A percentile compares a stretch with the other conserved stretches of the same genome.
phyloP scores from a whole-genome alignment of 2,329 filamentous ascomycete genomes.

The Calonectria pauciramosa region DNA sequence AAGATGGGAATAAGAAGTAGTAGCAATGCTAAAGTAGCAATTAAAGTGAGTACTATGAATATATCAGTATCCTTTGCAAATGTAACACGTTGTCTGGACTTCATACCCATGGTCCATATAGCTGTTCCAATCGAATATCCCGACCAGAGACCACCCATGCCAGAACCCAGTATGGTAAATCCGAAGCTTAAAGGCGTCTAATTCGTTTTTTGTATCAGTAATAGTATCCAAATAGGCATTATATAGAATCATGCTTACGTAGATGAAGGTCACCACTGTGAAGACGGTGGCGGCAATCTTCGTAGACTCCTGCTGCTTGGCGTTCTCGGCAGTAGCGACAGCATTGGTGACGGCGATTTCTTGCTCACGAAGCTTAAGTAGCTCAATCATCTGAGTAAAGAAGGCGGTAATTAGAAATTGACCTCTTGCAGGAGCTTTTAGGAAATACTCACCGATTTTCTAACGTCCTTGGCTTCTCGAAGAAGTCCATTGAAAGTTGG shows the following conservation, averaged over 20 bases:
- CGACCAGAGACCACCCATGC: neutral
- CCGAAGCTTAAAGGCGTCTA: neutral
- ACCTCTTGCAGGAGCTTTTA: neutral
- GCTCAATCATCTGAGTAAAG: neutral
- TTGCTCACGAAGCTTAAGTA: neutral
- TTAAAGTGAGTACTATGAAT: neutral
- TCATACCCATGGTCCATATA: neutral
- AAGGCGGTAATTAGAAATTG: neutral
- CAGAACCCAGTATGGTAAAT: neutral
- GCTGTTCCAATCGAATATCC: neutral
- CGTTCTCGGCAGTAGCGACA: neutral
- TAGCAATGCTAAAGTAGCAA: neutral
- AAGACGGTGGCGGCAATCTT: slow-evolving; percentile 1
- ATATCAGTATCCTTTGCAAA: neutral
- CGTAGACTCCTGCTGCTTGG: neutral
- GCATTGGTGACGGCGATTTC: neutral
- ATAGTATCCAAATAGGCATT: no score
- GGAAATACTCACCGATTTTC: neutral
- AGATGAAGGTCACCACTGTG: slow-evolving; percentile 1
- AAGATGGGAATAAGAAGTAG: neutral
- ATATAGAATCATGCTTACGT: neutral
- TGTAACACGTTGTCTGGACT: neutral
- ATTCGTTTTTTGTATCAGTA: neutral
- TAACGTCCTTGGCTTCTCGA: neutral
- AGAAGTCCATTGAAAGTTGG: neutral